Evolutionary conservation across 2,329 filamentous ascomycete species (phyloP), one percentile per base, ranked within the genome.

Genomic region (Botrytis galanthina): DNA sequence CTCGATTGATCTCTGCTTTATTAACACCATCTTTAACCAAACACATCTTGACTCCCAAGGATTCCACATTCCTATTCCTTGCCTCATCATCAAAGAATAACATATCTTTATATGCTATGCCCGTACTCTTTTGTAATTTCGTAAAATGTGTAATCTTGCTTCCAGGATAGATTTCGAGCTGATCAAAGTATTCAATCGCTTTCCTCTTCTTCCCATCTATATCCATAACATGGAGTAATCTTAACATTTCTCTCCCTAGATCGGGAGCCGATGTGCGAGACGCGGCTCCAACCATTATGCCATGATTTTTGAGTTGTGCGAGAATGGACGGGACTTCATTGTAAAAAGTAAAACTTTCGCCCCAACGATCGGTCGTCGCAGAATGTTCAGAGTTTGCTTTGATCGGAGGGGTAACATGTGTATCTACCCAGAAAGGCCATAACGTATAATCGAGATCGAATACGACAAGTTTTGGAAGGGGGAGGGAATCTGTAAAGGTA

Each of bases 381-480:
- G 80, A 74, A 80, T 84, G 83, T 82, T 82, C 75, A 0, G 84
- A 73, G 71, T 85, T 84, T 10, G 85, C 79, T 77, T 87, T 87
- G 29, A 97, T 84, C 0, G 94, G 95, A 10, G 90, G 88, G 37
- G 90, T 89, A 78, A 96, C 92, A 83, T 98, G 95, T 5, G 94
- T 97, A 85, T 98, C 96, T 1, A 97, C 91, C 95, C 95, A 98
- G 84, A 98, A 98, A 7, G 95, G 94, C 96, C 95, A 98, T n/a
- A 98, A 87, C 0, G 96, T 98, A 86, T 98, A 98, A 86, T 98
- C 95, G 75, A 98, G 89, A 82, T 98, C 96, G 84, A 98, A 98
- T 76, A 96, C 93, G 78, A 98, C 88, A 77, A 97, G 87, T 75
- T 91, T 80, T 3, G 80, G 80, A 26, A 81, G 79, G 59, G 87